These are phyloP conservation scores for Trypanosoma scelopori DNA, from an alignment of 208 protist genomes.

Conservation along the genomic window DNA sequence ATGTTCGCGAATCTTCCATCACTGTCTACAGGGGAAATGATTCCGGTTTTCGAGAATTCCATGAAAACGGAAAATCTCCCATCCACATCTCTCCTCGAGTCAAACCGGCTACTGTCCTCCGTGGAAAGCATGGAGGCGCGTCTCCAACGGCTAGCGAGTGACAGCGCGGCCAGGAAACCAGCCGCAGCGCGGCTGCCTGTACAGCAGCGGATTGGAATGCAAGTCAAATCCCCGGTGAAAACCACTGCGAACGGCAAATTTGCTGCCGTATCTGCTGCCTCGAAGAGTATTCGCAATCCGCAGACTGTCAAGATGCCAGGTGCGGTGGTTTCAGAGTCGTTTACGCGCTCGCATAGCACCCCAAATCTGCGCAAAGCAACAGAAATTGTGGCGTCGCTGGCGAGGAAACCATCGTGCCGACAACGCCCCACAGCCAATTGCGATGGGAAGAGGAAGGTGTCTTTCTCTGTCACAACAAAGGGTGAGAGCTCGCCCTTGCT, in stretches of 20 bases:
- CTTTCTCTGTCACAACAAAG: neutral
- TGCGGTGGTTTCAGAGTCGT: neutral
- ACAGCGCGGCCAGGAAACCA: neutral
- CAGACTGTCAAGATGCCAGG: neutral
- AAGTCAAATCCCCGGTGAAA: too few relatives aligned
- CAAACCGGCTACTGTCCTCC: neutral
- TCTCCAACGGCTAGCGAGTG: conserved; percentile 8
- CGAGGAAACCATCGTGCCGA: neutral
- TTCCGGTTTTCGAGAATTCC: conserved; percentile 49
- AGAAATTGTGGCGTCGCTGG: neutral
- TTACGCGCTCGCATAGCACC: conserved; percentile 10
- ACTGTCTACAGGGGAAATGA: conserved; percentile 53
- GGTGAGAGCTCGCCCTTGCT: neutral
- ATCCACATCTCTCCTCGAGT: conserved; percentile 9
- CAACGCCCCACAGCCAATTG: neutral
- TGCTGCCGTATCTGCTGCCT: too few relatives aligned
- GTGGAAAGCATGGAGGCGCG: conserved; percentile 21
- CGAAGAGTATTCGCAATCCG: neutral
- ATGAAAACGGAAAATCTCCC: conserved; percentile 28
- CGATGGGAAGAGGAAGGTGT: conserved; percentile 4
- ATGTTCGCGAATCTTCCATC: conserved; percentile 65
- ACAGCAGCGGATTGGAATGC: too few relatives aligned
- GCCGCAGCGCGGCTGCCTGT: neutral
- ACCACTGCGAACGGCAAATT: too few relatives aligned
- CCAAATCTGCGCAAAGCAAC: conserved; percentile 1